These are phyloP conservation scores for Dendrostoma leiphaemia DNA, from an alignment of 2,329 filamentous ascomycete species.

Conservation along the genomic window DNA sequence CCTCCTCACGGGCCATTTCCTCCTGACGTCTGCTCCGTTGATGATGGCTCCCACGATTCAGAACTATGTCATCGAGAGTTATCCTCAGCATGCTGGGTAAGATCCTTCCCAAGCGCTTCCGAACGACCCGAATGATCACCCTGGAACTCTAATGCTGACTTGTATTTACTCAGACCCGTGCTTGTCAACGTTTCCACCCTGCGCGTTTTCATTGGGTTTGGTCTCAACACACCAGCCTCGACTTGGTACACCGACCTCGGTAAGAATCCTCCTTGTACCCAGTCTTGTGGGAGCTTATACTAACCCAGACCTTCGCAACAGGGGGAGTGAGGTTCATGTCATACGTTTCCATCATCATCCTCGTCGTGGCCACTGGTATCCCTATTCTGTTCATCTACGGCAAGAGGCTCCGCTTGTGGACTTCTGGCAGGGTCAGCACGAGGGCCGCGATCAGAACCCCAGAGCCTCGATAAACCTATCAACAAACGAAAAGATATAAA, in stretches of 20 bases:
- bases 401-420: conserved; percentile 25
- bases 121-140: no score
- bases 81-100: not conserved
- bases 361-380: conserved; percentile 28
- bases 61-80: not conserved
- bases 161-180: conserved; percentile 19
- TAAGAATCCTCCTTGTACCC: not conserved
- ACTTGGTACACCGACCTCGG: conserved; percentile 23
- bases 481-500: no score
- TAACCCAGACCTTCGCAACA: no score
- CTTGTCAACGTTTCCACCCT: conserved; percentile 31
- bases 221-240: conserved; percentile 26
- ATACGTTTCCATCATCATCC: not conserved
- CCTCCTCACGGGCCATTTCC: not conserved
- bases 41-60: not conserved
- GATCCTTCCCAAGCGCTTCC: no score
- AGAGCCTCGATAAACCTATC: no score
- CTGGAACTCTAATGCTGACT: not conserved
- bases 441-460: no score
- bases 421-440: conserved; percentile 25
- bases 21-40: not conserved
- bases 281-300: not conserved
- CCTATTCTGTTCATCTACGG: conserved; percentile 27
- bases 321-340: conserved; percentile 2
- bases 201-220: conserved; percentile 27